Base-by-base conservation (phyloP, 2,329 filamentous ascomycete species). In the Ceratocystis harringtonii region DNA sequence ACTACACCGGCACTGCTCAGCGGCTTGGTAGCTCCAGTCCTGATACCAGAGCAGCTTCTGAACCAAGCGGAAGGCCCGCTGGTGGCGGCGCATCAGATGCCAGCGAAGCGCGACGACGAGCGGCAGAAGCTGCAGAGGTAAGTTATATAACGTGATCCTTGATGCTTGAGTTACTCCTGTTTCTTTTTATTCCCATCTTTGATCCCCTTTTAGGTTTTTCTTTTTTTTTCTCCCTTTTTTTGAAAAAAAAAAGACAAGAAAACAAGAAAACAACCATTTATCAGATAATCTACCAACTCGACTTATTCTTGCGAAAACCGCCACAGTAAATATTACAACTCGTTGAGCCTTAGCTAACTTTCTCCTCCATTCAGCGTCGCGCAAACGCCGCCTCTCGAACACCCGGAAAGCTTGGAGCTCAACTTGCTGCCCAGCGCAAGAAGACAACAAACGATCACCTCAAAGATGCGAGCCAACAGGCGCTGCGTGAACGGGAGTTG, bases 401-500 rank as follows among this genome's bases (percentile, higher is more conserved):
- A 70, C n/a, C 43, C 22, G 85, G 89, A 17, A 92, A 90, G 72
- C 78, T 95, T 12, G 81, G 82, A 43, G 76, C 79, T 41, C 85
- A 91, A 72, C 78, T 96, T 15, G 82, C 86, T 65, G 85, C 85
- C 44, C 88, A 95, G 76, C 89, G 88, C 76, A 85, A 83, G 70
- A 84, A 89, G 76, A 90, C 87, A 7, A 81, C 84, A 64, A 79
- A 77, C 36, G 84, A 87, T 67, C 85, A 84, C 0, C 77, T 95
- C 61, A 84, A 85, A 68, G 81, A 88, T 69, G 82, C 79, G 3
- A 90, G 89, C 72, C 77, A 80, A 63, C 80, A 85, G 65, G 88
- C 91, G 71, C 76, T 84, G 65, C 78, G 81, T 60, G 79, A 79
- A 15, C 80, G 89, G 64, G 84, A 91, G 68, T 84, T 86, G 7